Evolutionary conservation across 257 asterid genomes (phyloP), one percentile per base, ranked within the genome.

Genomic region (Ilex asprella): DNA sequence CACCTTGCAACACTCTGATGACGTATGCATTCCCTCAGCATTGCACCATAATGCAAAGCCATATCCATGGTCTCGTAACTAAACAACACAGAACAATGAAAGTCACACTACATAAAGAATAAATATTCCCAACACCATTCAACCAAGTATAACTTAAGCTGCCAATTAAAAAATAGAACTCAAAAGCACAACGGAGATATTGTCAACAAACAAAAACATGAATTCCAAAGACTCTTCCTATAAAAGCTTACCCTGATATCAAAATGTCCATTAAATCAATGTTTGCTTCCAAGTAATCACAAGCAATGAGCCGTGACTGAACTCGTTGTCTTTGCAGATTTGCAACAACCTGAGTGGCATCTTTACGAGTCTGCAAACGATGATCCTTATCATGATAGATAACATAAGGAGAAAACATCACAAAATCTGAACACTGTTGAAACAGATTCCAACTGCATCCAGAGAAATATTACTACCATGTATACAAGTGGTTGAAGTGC

Each of bases 251-350:
- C 96, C 97, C 97, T 60, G 75, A 39, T 56, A 85, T 61, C 80
- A 90, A 78, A 66, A 75, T 72, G 76, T 92, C 94, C 95, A 92
- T 73, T 73, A 92, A 86, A 76, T 92, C 99, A 52, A 85, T 66
- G 79, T 92, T 92, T 67, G 81, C 84, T 73, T 92, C 96, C 94
- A 89, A 77, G 83, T 89, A 89, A 70, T 92, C 92, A 66, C 96
- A 89, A 47, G 99, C 99, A 74, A 89, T 92, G 86, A 92, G 61
- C 80, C 86, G 81, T 9, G 99, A 92, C 4, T 92, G 96, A 67
- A 92, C 99, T 74, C 89, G 99, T 59, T 92, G 99, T 80, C 99
- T 85, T 78, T 92, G 99, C 81, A 92, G 81, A 82, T 92, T 92
- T 16, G 99, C 96, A 72, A 92, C 96, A 70, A 92, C 96, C 75